A percentile compares a stretch with the other conserved stretches of the same genome.
Conservation (phyloP, 2,329 filamentous ascomycete species). For the Colletotrichum eremochloae region DNA sequence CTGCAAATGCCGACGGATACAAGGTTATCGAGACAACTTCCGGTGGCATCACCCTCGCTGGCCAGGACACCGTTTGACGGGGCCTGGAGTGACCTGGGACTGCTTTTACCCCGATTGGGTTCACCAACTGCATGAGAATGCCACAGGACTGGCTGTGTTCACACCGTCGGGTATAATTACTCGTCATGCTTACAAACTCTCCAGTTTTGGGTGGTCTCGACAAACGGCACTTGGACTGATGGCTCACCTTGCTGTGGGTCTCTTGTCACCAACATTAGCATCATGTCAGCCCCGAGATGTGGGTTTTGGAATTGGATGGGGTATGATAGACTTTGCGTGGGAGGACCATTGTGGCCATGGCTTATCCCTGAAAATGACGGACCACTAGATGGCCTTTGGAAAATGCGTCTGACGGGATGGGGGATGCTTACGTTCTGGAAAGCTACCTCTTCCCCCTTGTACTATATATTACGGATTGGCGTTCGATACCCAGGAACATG, state of each 20-base stretch:
- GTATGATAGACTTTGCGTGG: background rate
- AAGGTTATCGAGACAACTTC: constrained; percentile 83
- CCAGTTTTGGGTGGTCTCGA: background rate
- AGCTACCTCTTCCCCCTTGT: constrained; percentile 10
- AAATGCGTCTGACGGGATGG: background rate
- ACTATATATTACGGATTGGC: constrained; percentile 3
- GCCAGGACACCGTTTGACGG: constrained; percentile 6
- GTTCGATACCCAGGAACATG: constrained; percentile 31
- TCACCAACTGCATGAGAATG: background rate
- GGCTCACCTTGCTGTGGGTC: no score
- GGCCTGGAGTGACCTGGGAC: no score
- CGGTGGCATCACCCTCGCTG: constrained; percentile 58
- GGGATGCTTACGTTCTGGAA: background rate
- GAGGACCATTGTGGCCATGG: background rate
- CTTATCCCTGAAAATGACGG: background rate
- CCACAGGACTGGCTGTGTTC: background rate
- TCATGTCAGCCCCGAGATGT: background rate
- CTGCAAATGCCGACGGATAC: constrained; percentile 79
- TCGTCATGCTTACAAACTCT: no score
- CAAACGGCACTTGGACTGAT: background rate
- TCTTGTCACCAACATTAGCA: background rate
- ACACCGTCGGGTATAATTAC: background rate
- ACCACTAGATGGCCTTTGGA: background rate
- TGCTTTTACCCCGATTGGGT: background rate
- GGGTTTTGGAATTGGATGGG: background rate